phyloP scores from a whole-genome alignment of 495 filamentous ascomycete genomes.

The Penicillium arizonense region DNA sequence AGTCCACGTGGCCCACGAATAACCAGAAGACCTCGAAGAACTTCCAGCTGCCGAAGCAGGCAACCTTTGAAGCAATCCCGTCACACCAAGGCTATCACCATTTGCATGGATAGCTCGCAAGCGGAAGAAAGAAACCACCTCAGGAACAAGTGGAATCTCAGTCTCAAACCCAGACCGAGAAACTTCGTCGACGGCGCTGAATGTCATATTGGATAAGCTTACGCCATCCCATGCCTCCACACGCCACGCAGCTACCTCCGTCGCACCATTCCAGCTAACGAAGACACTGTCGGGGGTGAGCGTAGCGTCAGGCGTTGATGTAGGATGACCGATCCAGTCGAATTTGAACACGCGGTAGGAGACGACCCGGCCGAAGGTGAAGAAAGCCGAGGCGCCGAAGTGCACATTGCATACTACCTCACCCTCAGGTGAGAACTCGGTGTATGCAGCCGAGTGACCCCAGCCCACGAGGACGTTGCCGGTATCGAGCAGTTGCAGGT shows the following conservation, averaged over 20 bases:
- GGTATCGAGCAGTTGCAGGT: constrained; percentile 51
- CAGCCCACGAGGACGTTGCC: constrained; percentile 58
- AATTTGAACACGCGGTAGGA: constrained; percentile 38
- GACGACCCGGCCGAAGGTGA: constrained; percentile 35
- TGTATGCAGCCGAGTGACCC: constrained; percentile 55
- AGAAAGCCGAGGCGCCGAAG: constrained; percentile 37
- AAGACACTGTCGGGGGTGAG: constrained; percentile 27
- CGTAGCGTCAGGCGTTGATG: constrained; percentile 26
- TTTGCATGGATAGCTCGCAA: constrained; percentile 15
- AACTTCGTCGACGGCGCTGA: constrained; percentile 7
- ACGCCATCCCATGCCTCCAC: constrained; percentile 31
- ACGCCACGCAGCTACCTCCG: constrained; percentile 38
- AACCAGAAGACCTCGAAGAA: background rate
- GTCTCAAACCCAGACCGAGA: constrained; percentile 23
- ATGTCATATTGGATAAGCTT: constrained; percentile 17
- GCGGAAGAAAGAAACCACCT: constrained; percentile 15
- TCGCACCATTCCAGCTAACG: constrained; percentile 49
- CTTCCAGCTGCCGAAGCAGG: background rate
- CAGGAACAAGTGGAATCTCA: constrained; percentile 6
- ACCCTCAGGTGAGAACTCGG: constrained; percentile 53
- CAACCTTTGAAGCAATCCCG: constrained; percentile 8
- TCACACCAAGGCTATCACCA: constrained; percentile 14
- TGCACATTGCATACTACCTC: constrained; percentile 45
- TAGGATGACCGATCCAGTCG: constrained; percentile 34
- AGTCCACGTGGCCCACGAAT: constrained; percentile 3